Conservation (phyloP, 208 protist genomes). For the Leishmania arabica region DNA sequence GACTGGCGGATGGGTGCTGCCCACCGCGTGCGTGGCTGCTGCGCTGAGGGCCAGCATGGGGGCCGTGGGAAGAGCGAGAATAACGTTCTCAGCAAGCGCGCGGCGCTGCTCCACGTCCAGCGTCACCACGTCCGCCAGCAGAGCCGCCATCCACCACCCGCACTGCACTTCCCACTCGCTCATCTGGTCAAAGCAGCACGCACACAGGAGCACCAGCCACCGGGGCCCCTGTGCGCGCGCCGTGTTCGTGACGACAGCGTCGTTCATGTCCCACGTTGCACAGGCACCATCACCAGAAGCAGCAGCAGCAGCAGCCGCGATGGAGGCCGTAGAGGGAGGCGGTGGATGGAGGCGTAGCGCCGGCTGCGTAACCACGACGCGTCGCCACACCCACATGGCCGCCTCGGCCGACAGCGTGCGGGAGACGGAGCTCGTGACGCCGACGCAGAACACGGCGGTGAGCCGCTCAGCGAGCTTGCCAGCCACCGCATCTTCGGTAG, state of each 20-base stretch:
- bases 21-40: background rate
- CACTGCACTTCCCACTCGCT: constrained; percentile 19
- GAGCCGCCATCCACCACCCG: constrained; percentile 66
- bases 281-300: background rate
- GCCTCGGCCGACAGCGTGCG: constrained; percentile 40
- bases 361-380: constrained; percentile 49
- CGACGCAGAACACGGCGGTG: constrained; percentile 39
- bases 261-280: constrained; percentile 11
- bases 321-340: background rate
- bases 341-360: constrained; percentile 8
- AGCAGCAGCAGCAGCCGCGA: background rate
- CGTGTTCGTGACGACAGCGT: constrained; percentile 43
- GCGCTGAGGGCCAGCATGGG: constrained; percentile 17
- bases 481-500: constrained; percentile 18
- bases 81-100: constrained; percentile 44
- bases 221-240: constrained; percentile 43
- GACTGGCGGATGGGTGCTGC: background rate
- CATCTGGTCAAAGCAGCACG: constrained; percentile 47
- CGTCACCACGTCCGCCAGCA: constrained; percentile 51
- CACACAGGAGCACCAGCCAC: constrained; percentile 56
- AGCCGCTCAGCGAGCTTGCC: constrained; percentile 39
- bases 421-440: constrained; percentile 25
- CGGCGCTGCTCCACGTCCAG: constrained; percentile 37
- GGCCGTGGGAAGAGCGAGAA: constrained; percentile 49
- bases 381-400: constrained; percentile 47